Evolutionary conservation across 2,329 filamentous ascomycete genomes (phyloP).

Genomic region (Aspergillus sp.): DNA sequence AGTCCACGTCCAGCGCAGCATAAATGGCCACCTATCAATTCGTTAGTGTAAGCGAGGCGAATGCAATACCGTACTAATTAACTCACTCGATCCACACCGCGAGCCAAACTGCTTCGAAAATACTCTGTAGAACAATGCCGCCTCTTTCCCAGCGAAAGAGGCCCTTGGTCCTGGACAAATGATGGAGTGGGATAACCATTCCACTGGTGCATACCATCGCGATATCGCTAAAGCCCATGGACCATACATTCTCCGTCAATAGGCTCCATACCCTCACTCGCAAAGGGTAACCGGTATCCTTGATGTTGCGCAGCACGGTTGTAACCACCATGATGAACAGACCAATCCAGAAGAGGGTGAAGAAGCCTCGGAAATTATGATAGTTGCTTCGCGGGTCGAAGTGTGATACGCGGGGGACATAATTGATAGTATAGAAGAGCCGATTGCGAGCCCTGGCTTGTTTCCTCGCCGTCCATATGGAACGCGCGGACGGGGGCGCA

Average conservation of each 20-base stretch:
- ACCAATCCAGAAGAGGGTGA: constrained; percentile 96
- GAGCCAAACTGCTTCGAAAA: constrained; percentile 79
- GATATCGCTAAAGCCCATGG: constrained; percentile 78
- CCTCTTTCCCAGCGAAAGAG: constrained; percentile 70
- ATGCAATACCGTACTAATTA: background rate
- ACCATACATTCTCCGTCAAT: constrained; percentile 85
- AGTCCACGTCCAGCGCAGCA: constrained; percentile 92
- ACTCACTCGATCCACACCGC: constrained; percentile 71
- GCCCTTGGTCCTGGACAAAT: constrained; percentile 59
- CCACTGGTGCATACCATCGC: constrained; percentile 79
- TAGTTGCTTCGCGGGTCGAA: constrained; percentile 93
- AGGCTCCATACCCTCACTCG: constrained; percentile 83
- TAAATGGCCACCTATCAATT: constrained; percentile 67
- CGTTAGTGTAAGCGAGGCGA: constrained; percentile 20
- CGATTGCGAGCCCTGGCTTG: constrained; percentile 78
- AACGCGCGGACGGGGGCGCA: constrained; percentile 88
- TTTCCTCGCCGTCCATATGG: constrained; percentile 79
- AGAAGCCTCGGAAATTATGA: constrained; percentile 94
- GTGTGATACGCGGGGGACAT: constrained; percentile 85
- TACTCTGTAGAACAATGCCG: constrained; percentile 79
- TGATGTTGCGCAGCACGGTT: constrained; percentile 87
- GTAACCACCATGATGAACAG: constrained; percentile 96
- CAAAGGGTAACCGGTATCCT: constrained; percentile 86
- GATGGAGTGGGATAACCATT: constrained; percentile 72
- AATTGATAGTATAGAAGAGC: constrained; percentile 91